Conservation (phyloP, 2,329 filamentous ascomycete species). For the Aspergillaceae sp. region DNA sequence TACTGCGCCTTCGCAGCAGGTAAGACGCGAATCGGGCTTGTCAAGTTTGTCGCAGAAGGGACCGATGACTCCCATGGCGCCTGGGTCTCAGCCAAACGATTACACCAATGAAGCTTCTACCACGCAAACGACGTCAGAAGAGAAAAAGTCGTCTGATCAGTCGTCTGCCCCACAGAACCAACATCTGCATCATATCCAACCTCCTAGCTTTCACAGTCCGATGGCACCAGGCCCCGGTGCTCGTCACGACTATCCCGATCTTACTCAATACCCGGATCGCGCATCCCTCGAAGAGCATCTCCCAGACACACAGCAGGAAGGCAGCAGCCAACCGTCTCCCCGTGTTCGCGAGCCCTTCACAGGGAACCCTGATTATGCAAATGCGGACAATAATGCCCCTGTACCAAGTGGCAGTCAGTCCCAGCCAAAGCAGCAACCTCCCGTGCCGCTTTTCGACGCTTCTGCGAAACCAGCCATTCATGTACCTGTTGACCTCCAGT, state of each 20-base stretch:
- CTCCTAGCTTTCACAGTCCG: conserved; percentile 48
- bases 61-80: conserved; percentile 50
- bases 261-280: conserved; percentile 42
- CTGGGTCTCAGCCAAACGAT: conserved; percentile 51
- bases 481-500: conserved; percentile 21
- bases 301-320: conserved; percentile 54
- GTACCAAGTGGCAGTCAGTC: conserved; percentile 28
- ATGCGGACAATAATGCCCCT: conserved; percentile 20
- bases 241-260: conserved; percentile 46
- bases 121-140: conserved; percentile 72
- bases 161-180: conserved; percentile 61
- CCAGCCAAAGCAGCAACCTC: conserved; percentile 30
- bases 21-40: conserved; percentile 37
- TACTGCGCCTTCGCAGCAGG: conserved; percentile 39
- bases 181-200: not conserved
- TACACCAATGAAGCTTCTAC: conserved; percentile 82
- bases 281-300: conserved; percentile 50
- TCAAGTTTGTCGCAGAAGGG: conserved; percentile 42
- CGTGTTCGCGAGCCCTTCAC: conserved; percentile 2
- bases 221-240: conserved; percentile 32
- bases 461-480: conserved; percentile 18
- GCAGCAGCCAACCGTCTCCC: conserved; percentile 26
- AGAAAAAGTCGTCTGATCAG: conserved; percentile 66
- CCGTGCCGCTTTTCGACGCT: conserved; percentile 33
- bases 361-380: conserved; percentile 16